Evolutionary conservation across 2,329 filamentous ascomycete species (phyloP).

Genomic region (Catunica adiposa): DNA sequence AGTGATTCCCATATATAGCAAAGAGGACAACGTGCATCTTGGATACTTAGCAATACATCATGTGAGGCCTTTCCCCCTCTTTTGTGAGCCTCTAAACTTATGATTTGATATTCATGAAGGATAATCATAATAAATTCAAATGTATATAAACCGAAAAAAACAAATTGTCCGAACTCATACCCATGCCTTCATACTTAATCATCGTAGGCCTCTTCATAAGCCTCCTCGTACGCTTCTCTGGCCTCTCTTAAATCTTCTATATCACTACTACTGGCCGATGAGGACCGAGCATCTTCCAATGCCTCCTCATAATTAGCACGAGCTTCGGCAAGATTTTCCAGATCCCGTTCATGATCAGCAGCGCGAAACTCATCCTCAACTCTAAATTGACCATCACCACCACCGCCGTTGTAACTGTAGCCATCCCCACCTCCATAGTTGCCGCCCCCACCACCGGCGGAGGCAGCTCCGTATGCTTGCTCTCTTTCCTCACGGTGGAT

Average conservation of each 20-base stretch:
- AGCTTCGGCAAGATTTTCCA: constrained; percentile 28
- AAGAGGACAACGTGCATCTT: too few relatives aligned
- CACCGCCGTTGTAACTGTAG: background rate
- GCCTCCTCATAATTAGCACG: constrained; percentile 29
- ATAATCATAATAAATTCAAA: too few relatives aligned
- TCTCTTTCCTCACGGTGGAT: constrained; percentile 3
- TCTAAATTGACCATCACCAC: constrained; percentile 12
- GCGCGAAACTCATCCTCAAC: constrained; percentile 16
- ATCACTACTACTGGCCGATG: constrained; percentile 31
- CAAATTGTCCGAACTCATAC: constrained; percentile 8
- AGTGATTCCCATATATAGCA: too few relatives aligned
- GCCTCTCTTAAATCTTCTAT: constrained; percentile 36
- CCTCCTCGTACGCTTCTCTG: constrained; percentile 23
- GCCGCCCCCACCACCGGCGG: constrained; percentile 5
- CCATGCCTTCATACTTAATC: too few relatives aligned
- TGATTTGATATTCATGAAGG: too few relatives aligned
- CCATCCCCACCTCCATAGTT: constrained; percentile 23
- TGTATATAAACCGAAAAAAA: too few relatives aligned
- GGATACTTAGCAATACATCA: too few relatives aligned
- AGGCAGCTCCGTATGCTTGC: constrained; percentile 5
- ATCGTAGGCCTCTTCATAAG: constrained; percentile 32
- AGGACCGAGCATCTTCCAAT: constrained; percentile 24
- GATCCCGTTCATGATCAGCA: constrained; percentile 21
- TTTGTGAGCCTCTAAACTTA: too few relatives aligned
- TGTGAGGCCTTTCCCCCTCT: too few relatives aligned